phyloP scores from a whole-genome alignment of 2,329 filamentous ascomycete genomes.

The Raffaelea ambrosiae region DNA sequence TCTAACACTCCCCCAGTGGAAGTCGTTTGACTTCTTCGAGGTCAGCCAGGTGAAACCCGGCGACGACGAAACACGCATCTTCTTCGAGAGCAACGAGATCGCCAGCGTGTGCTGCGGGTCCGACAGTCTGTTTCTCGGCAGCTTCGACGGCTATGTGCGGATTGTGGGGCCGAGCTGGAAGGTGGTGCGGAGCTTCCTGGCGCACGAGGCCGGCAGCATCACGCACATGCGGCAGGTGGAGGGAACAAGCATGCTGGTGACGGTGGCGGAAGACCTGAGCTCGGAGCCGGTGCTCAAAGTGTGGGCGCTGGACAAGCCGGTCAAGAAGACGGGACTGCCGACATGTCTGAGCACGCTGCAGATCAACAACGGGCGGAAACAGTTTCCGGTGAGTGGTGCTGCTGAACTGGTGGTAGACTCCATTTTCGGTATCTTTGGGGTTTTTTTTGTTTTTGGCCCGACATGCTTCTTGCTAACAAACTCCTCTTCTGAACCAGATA shows the following conservation, averaged over 20 bases:
- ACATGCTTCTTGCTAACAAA: no score
- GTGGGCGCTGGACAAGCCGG: slow-evolving; percentile 91
- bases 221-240: slow-evolving; percentile 90
- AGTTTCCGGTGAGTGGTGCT: slow-evolving; percentile 73
- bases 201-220: slow-evolving; percentile 71
- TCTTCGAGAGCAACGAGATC: slow-evolving; percentile 77
- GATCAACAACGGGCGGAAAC: slow-evolving; percentile 83
- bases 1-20: slow-evolving; percentile 61
- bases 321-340: slow-evolving; percentile 87
- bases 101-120: slow-evolving; percentile 80
- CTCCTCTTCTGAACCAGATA: slow-evolving; percentile 53
- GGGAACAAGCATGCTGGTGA: slow-evolving; percentile 77
- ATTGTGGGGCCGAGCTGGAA: slow-evolving; percentile 86
- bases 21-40: slow-evolving; percentile 99
- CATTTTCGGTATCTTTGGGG: no score
- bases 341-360: slow-evolving; percentile 78
- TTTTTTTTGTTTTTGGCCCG: no score
- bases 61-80: slow-evolving; percentile 68
- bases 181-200: slow-evolving; percentile 76
- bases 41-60: slow-evolving; percentile 73
- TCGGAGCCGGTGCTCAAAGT: slow-evolving; percentile 87
- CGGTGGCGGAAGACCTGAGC: slow-evolving; percentile 77
- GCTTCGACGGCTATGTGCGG: slow-evolving; percentile 74
- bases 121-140: slow-evolving; percentile 82
- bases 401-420: no score